Base-by-base conservation (phyloP, 1,139 yeast genomes). In the Candida glucosophila region DNA sequence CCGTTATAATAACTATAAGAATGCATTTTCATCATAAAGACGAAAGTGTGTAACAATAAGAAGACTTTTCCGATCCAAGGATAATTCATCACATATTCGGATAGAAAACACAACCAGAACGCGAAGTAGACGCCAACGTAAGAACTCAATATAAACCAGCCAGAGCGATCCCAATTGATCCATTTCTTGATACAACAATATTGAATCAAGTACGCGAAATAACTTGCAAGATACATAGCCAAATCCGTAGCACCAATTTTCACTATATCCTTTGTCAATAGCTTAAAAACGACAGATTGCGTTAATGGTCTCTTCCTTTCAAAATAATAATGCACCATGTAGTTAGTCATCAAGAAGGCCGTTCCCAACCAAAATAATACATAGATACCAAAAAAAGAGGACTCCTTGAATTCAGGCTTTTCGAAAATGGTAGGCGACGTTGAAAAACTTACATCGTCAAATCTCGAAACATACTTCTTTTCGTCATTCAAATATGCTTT, bases 1-100 rank as follows among this genome's bases (percentile, higher is more conserved):
- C 96, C 97, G 46, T 86, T 86, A 55, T 77, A 88, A 42, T 78
- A 83, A 1, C 82, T 83, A 46, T 77, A 88, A 2, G 95, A 83
- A 49, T 88, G 96, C 75, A 78, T 79, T 47, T 88, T 88, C 97
- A 88, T 88, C 36, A 88, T 50, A 37, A 86, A 58, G 4, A 88
- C 96, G 28, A 83, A 59, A n/a, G 83, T 73, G 49, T 88, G 97
- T 30, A 88, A 59, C 31, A 82, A 66, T 34, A 88, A 55, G 42
- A 81, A 88, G 21, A 86, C 88, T 43, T 77, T 75, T 4, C 85
- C 95, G 28, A 86, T 78, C 97, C 97, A 88, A 3, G 88, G 83
- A 41, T 65, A 79, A 18, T 62, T 52, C 49, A 54, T 42, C 10
- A 36, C 36, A 30, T 52, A 46, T 22, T 55, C 52, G 22, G 75